Conservation (phyloP, 495 filamentous ascomycete species). For the Talaromyces borbonicus region DNA sequence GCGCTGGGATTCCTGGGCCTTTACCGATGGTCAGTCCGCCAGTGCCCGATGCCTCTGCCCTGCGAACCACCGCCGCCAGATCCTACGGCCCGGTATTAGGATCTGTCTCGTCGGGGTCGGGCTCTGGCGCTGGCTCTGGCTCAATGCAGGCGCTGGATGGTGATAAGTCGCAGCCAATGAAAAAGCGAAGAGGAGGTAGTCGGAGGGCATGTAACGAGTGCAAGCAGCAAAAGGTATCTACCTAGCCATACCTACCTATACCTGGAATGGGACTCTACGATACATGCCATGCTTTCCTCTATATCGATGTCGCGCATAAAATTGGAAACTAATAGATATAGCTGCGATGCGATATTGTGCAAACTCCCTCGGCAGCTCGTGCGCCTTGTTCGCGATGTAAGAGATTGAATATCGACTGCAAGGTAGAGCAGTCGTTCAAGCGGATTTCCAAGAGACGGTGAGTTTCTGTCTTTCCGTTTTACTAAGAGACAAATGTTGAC, state of each 20-base stretch:
- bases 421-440: slow-evolving; percentile 38
- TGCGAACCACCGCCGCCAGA: slow-evolving; percentile 30
- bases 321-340: slow-evolving; percentile 5
- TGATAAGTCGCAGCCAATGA: slow-evolving; percentile 32
- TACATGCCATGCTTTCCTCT: neutral
- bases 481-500: neutral
- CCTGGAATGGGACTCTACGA: neutral
- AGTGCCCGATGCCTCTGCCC: slow-evolving; percentile 23
- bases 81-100: slow-evolving; percentile 26
- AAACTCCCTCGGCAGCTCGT: slow-evolving; percentile 34
- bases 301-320: neutral
- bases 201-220: slow-evolving; percentile 41
- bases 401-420: slow-evolving; percentile 37
- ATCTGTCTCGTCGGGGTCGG: slow-evolving; percentile 25
- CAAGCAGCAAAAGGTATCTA: slow-evolving; percentile 43
- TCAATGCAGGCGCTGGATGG: slow-evolving; percentile 15
- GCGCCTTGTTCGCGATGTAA: slow-evolving; percentile 41
- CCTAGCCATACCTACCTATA: too few relatives aligned
- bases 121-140: slow-evolving; percentile 21
- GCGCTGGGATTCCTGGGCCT: neutral
- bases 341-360: slow-evolving; percentile 41
- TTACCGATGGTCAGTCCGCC: slow-evolving; percentile 18
- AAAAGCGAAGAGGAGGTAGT: slow-evolving; percentile 39
- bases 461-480: neutral
- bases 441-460: slow-evolving; percentile 40